phyloP scores from a whole-genome alignment of 192 early-diverging fungal species.

The Entomortierella chlamydospora region DNA sequence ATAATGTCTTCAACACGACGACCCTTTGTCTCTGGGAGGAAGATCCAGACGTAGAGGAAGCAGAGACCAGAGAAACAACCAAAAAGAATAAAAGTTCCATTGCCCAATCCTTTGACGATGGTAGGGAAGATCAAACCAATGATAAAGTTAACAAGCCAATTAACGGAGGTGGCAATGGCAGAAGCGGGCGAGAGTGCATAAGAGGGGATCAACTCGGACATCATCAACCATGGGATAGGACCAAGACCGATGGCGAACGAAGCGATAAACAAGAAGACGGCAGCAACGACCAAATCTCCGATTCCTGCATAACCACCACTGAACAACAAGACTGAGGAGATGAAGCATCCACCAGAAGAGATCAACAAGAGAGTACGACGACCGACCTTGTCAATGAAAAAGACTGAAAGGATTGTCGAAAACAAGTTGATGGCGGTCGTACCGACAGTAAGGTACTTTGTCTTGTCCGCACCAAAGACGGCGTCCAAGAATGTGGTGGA shows the following conservation, averaged over 20 bases:
- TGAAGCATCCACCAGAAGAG: conserved; percentile 69
- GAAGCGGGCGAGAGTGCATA: conserved; percentile 80
- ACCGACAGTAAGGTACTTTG: conserved; percentile 73
- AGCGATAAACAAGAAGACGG: conserved; percentile 81
- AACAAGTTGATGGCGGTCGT: conserved; percentile 69
- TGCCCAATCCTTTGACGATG: conserved; percentile 35
- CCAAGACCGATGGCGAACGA: conserved; percentile 85
- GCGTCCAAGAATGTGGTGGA: conserved; percentile 85
- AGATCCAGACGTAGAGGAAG: conserved; percentile 73
- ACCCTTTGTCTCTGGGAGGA: conserved; percentile 88
- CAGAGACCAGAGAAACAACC: conserved; percentile 71
- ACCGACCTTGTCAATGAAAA: conserved; percentile 73
- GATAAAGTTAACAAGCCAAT: conserved; percentile 72
- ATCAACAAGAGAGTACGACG: conserved; percentile 73
- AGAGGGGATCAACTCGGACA: conserved; percentile 81
- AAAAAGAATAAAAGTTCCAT: conserved; percentile 74
- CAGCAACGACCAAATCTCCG: conserved; percentile 68
- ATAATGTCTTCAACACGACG: conserved; percentile 74
- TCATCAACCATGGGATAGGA: conserved; percentile 84
- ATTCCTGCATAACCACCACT: conserved; percentile 69
- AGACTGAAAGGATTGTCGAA: conserved; percentile 68
- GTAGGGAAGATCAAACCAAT: conserved; percentile 58
- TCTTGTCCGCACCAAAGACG: conserved; percentile 61
- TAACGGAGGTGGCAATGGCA: conserved; percentile 76
- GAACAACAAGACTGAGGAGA: conserved; percentile 72